A percentile compares a stretch with the other conserved stretches of the same genome.
Conservation (phyloP, 1,139 yeast species). For the Tardiomyces depauwii region DNA sequence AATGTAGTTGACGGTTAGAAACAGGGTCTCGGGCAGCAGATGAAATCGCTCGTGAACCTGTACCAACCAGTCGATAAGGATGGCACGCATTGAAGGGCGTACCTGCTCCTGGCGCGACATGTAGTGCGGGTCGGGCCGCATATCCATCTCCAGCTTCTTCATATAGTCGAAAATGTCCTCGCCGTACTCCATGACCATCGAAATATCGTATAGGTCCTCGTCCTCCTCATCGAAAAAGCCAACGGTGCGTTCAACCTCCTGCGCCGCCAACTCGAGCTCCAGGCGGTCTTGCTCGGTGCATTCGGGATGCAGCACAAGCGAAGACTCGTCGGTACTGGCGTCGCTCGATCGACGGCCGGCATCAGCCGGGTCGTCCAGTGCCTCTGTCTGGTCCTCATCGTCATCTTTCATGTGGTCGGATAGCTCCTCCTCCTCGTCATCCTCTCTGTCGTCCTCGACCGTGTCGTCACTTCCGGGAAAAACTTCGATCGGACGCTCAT, state of each 20-base stretch:
- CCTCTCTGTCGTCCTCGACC: not conserved
- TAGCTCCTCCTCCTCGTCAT: not conserved
- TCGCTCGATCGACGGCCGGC: not conserved
- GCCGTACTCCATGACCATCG: constrained; percentile 92
- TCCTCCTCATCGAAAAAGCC: constrained; percentile 85
- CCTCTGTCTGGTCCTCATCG: not conserved
- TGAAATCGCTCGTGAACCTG: constrained; percentile 86
- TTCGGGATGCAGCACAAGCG: not conserved
- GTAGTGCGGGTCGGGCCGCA: constrained; percentile 72
- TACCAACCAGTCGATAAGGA: constrained; percentile 88
- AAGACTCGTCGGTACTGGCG: not conserved
- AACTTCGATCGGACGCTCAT: not conserved
- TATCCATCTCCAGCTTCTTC: constrained; percentile 59
- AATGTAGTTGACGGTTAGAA: constrained; percentile 75
- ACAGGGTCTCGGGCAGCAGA: constrained; percentile 83
- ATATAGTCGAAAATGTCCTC: constrained; percentile 75
- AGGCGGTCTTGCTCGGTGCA: not conserved
- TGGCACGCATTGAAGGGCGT: constrained; percentile 83
- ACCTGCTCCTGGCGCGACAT: constrained; percentile 81
- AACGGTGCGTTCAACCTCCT: constrained; percentile 2
- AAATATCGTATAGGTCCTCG: constrained; percentile 84
- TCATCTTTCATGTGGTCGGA: not conserved
- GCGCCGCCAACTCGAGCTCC: not conserved
- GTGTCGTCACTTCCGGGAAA: not conserved
- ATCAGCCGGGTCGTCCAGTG: not conserved